These are phyloP conservation scores for Penicillium paradoxum DNA, from an alignment of 495 filamentous ascomycete species.

Conservation along the genomic window DNA sequence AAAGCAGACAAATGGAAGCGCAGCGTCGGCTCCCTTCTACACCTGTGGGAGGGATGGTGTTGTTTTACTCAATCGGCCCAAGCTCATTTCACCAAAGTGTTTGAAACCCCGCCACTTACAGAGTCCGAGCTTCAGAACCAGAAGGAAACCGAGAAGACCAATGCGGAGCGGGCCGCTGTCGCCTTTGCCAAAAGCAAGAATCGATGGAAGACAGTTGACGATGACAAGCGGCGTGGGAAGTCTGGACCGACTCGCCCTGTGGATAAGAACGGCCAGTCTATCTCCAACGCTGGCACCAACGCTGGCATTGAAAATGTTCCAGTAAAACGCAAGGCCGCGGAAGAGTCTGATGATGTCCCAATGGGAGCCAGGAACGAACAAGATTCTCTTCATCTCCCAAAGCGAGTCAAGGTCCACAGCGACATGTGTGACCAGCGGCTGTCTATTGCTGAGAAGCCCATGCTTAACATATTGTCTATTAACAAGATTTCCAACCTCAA, in stretches of 20 bases:
- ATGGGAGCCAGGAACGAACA: neutral
- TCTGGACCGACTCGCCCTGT: constrained; percentile 27
- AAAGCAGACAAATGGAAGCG: constrained; percentile 88
- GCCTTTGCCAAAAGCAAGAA: constrained; percentile 47
- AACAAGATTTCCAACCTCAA: no score
- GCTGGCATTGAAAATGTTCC: neutral
- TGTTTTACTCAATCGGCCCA: constrained; percentile 75
- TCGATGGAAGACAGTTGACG: constrained; percentile 70
- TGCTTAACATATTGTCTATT: no score
- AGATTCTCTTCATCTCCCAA: neutral
- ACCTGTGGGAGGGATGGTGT: constrained; percentile 85
- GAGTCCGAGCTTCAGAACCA: constrained; percentile 46
- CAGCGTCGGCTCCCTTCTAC: constrained; percentile 65
- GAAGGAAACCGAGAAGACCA: constrained; percentile 48
- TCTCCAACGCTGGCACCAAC: neutral
- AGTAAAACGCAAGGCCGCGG: no score
- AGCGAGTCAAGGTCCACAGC: neutral
- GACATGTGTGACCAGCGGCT: no score
- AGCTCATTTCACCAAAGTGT: constrained; percentile 65
- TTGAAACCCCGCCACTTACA: constrained; percentile 67
- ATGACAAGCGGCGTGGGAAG: constrained; percentile 40
- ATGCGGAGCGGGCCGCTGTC: constrained; percentile 34
- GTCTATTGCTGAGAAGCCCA: neutral
- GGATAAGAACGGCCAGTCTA: constrained; percentile 17
- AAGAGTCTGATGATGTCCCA: no score